A percentile compares a stretch with the other conserved stretches of the same genome.
Evolutionary conservation across 306 rosid genomes (phyloP).

Genomic region (Luffa acutangula): DNA sequence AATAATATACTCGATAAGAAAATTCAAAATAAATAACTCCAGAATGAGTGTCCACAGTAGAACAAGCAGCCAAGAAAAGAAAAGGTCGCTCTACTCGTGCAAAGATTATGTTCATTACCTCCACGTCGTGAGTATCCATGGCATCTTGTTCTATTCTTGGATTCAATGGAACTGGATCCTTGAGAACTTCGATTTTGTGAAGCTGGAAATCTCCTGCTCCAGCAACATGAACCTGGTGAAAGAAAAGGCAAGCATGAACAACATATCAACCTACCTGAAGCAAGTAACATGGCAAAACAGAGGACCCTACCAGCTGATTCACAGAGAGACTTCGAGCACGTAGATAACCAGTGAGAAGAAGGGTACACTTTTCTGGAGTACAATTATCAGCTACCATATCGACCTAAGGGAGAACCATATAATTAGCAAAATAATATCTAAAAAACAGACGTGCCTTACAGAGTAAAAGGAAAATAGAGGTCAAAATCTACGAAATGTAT

Average conservation of each 20-base stretch:
- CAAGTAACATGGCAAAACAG: constrained; percentile 14
- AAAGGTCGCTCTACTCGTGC: neutral
- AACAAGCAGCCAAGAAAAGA: neutral
- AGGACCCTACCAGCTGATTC: constrained; percentile 65
- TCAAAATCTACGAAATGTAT: neutral
- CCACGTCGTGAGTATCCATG: constrained; percentile 66
- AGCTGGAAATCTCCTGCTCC: constrained; percentile 93
- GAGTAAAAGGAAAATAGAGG: neutral
- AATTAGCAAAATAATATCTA: neutral
- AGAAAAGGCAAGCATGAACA: constrained; percentile 20
- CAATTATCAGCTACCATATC: constrained; percentile 35
- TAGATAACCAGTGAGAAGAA: constrained; percentile 72
- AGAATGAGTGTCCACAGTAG: neutral
- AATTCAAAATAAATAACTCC: neutral
- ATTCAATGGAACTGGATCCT: constrained; percentile 73
- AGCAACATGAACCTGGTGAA: constrained; percentile 76
- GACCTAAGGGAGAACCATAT: constrained; percentile 30
- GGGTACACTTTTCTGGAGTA: constrained; percentile 43
- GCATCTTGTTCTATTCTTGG: constrained; percentile 50
- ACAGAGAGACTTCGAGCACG: constrained; percentile 63
- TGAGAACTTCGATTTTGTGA: constrained; percentile 59
- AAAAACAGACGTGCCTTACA: neutral
- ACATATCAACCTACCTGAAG: constrained; percentile 11
- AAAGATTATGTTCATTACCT: constrained; percentile 30
- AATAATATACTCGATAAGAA: neutral